phyloP scores from a whole-genome alignment of 768 basidiomycete genomes.

The Coprinopsis sp. region DNA sequence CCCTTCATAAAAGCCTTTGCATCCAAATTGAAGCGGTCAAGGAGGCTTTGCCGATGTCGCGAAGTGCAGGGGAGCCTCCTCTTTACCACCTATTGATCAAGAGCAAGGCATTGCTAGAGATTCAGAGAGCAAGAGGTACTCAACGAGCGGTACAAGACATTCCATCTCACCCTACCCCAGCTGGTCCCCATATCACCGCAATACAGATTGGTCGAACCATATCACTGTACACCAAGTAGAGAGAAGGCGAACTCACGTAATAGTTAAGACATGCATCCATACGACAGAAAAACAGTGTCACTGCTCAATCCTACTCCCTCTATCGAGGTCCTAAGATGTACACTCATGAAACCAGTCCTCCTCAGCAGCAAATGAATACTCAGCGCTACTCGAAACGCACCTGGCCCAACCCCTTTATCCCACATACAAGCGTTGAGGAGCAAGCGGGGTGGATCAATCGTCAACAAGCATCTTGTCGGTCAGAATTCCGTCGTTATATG shows the following conservation, averaged over 20 bases:
- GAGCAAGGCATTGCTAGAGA: too few relatives aligned
- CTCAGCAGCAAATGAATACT: slow-evolving; percentile 40
- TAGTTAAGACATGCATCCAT: slow-evolving; percentile 1
- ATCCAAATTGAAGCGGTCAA: too few relatives aligned
- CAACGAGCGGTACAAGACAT: too few relatives aligned
- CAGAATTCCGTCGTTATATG: slow-evolving; percentile 83
- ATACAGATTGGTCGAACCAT: slow-evolving; percentile 27
- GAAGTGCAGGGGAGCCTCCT: too few relatives aligned
- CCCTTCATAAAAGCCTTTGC: too few relatives aligned
- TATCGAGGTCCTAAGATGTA: slow-evolving; percentile 13
- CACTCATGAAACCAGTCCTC: slow-evolving; percentile 31
- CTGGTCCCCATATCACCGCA: slow-evolving; percentile 12
- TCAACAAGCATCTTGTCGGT: slow-evolving; percentile 84
- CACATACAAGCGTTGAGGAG: slow-evolving; percentile 26
- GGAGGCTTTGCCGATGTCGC: too few relatives aligned
- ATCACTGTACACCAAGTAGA: slow-evolving; percentile 44
- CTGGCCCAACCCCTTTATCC: slow-evolving; percentile 47
- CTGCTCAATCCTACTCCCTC: slow-evolving; percentile 4
- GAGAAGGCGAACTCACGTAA: slow-evolving; percentile 55
- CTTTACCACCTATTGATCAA: too few relatives aligned
- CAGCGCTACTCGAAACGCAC: slow-evolving; percentile 57
- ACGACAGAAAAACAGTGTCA: slow-evolving; percentile 11
- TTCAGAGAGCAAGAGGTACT: too few relatives aligned
- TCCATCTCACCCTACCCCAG: too few relatives aligned
- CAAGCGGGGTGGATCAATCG: slow-evolving; percentile 10